Evolutionary conservation across 2,329 filamentous ascomycete species (phyloP).

Genomic region (Phyllosticta ampelicida): DNA sequence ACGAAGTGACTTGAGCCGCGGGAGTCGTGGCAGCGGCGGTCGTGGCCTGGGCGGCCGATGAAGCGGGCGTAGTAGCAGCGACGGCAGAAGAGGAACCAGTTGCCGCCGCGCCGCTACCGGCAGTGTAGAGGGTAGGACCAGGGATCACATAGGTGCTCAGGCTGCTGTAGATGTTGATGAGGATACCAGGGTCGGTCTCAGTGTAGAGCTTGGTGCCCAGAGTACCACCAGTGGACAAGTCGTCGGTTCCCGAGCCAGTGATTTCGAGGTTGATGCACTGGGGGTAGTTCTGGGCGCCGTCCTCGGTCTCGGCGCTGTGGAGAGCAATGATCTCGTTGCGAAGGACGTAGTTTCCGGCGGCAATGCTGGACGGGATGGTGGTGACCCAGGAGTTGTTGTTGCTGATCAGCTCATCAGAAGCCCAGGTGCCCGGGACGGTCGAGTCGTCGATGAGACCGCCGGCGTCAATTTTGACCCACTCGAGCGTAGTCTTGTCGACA

Average conservation of each 20-base stretch:
- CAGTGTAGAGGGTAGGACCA: constrained; percentile 32
- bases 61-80: constrained; percentile 7
- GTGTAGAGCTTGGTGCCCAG: constrained; percentile 47
- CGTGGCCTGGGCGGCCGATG: constrained; percentile 3
- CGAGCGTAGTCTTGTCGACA: constrained; percentile 42
- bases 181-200: constrained; percentile 46
- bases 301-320: constrained; percentile 38
- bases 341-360: constrained; percentile 48
- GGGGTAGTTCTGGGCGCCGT: constrained; percentile 38
- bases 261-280: constrained; percentile 50
- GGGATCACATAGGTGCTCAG: constrained; percentile 40
- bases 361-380: constrained; percentile 42
- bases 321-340: constrained; percentile 52
- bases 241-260: constrained; percentile 41
- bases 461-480: constrained; percentile 55
- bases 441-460: constrained; percentile 40
- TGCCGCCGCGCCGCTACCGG: background rate
- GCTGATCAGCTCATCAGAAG: constrained; percentile 41
- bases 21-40: background rate
- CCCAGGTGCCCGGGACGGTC: constrained; percentile 41
- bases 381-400: constrained; percentile 39
- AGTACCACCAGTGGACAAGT: constrained; percentile 35
- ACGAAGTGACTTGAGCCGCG: background rate
- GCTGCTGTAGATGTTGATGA: constrained; percentile 47
- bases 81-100: constrained; percentile 17